Evolutionary conservation across 495 filamentous ascomycete genomes (phyloP).

Genomic region (Jackrogersella multiformis): DNA sequence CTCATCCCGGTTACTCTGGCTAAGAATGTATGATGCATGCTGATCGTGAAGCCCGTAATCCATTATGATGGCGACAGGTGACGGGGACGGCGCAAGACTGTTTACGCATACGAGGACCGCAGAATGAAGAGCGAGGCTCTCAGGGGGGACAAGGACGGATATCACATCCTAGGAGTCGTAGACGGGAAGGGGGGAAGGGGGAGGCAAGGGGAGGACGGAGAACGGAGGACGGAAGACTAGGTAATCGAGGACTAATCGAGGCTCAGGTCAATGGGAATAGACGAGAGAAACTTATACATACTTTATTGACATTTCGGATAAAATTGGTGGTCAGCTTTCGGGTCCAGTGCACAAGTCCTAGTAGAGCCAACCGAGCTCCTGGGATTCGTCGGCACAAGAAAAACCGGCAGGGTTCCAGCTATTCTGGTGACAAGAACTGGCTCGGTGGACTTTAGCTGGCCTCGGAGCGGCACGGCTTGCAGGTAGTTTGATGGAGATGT

Average conservation of each 20-base stretch:
- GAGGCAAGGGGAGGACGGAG: constrained; percentile 30
- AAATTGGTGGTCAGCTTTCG: constrained; percentile 56
- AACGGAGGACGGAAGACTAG: constrained; percentile 23
- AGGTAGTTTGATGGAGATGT: constrained; percentile 45
- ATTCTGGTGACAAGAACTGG: constrained; percentile 38
- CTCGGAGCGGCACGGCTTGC: constrained; percentile 49
- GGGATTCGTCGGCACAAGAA: constrained; percentile 49
- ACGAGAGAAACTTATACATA: constrained; percentile 56
- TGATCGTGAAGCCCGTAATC: constrained; percentile 60
- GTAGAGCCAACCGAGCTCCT: constrained; percentile 45
- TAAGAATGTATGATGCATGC: constrained; percentile 50
- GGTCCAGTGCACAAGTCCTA: constrained; percentile 44
- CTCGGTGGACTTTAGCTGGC: constrained; percentile 40
- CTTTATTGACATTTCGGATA: constrained; percentile 72
- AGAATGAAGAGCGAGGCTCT: constrained; percentile 42
- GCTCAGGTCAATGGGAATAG: constrained; percentile 30
- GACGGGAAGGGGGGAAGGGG: constrained; percentile 23
- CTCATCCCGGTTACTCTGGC: constrained; percentile 45
- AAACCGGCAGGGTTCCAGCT: constrained; percentile 43
- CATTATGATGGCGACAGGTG: constrained; percentile 44
- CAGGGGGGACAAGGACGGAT: constrained; percentile 37
- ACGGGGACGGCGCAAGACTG: constrained; percentile 14
- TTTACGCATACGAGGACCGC: constrained; percentile 20
- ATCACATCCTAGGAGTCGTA: constrained; percentile 40
- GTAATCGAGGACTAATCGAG: constrained; percentile 19